Base-by-base conservation (phyloP, 352 stramenopile species). In the Pythium guiyangense region DNA sequence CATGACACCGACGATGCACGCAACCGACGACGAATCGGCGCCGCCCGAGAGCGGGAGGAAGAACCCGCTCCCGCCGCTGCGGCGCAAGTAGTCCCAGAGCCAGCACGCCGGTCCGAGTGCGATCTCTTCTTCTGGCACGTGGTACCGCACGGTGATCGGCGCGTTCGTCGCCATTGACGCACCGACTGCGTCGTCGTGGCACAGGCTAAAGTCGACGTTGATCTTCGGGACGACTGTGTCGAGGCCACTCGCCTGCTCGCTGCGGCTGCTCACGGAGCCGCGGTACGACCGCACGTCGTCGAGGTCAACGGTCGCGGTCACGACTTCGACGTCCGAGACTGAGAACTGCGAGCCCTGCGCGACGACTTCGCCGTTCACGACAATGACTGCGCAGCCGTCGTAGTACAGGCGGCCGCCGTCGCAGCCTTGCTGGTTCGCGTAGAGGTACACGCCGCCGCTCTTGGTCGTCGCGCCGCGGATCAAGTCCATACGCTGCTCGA, bases 51-150 rank as follows among this genome's bases (percentile, higher is more conserved):
- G 83, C 20, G 97, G 97, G 50, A 99, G 76, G 54, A 99, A 98
- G 70, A 98, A 99, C 1, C 83, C 83, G 14, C 65, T 74, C 9
- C 80, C 79, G 10, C 67, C 86, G 77, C 68, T 92, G 44, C 97
- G 81, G 52, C 97, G 88, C 49, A 99, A 63, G 71, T 99, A 99
- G 75, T 99, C 97, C 97, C 97, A 99, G 39, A 99, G 71, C 97
- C 97, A 99, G 71, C 96, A 99, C 4, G 97, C 97, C 2, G 97
- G 97, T 6, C 97, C 97, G 2, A 98, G 75, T 37, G 89, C 97
- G 69, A 98, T 99, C 67, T 99, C 96, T 70, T 99, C 96, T 64
- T 99, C 95, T 2, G 96, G 88, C 6, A 74, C 69, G 58, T 97
- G 82, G 66, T 94, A 86, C 20, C 74, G 79, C 14, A 96, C 67